Evolutionary conservation across 2,329 filamentous ascomycete species (phyloP).

Genomic region (Diaporthe sp.): DNA sequence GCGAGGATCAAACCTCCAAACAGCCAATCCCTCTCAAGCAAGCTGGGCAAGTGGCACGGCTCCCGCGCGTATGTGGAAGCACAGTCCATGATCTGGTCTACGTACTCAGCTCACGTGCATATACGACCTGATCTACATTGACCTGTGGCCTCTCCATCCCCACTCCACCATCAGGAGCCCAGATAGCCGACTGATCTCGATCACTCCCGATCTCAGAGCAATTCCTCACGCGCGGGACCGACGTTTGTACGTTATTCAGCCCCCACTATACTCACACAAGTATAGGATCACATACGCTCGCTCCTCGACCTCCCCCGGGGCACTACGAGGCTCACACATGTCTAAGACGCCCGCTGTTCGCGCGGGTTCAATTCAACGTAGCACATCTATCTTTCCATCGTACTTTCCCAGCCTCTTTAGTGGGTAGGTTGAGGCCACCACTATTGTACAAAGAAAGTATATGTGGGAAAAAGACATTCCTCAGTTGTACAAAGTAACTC

Average conservation of each 20-base stretch:
- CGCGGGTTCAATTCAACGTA: not conserved
- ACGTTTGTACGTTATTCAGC: not conserved
- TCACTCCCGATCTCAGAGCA: not conserved
- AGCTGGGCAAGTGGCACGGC: not conserved
- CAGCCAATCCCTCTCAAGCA: not conserved
- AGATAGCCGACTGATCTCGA: conserved; percentile 18
- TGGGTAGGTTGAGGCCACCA: not conserved
- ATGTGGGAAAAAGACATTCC: not conserved
- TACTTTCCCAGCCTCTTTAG: not conserved
- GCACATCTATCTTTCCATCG: not conserved
- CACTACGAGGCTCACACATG: conserved; percentile 6
- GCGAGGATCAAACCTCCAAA: no score
- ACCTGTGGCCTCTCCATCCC: not conserved
- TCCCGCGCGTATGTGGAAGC: not conserved
- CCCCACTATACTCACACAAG: not conserved
- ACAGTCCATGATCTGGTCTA: conserved; percentile 7
- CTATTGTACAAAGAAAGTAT: conserved; percentile 23
- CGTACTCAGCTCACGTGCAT: not conserved
- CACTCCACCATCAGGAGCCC: not conserved
- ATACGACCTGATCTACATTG: conserved; percentile 1
- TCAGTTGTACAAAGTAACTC: conserved; percentile 26
- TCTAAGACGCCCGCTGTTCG: conserved; percentile 4
- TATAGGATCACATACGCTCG: not conserved
- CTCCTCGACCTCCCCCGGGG: not conserved
- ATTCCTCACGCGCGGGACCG: not conserved